Evolutionary conservation across 345 rosid genomes (phyloP), one percentile per base, ranked within the genome.

Genomic region (Brassica juncea): DNA sequence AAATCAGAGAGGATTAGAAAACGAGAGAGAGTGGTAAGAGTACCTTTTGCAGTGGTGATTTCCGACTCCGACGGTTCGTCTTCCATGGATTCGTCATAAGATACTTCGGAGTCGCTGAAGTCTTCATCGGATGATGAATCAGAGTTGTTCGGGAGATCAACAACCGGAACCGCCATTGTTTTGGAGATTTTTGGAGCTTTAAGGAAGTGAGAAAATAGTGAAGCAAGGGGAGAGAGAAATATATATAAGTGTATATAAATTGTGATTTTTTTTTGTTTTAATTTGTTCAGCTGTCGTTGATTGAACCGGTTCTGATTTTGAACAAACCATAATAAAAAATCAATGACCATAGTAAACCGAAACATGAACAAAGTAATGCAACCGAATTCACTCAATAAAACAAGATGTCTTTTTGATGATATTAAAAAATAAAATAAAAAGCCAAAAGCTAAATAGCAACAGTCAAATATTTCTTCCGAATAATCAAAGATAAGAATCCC

Each of bases 91-190:
- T 75, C 78, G 66, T 65, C 72, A 2, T 12, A 19, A 6, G 3
- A 16, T 7, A 8, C 3, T 0, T 75, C 78, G 8, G 28, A 23
- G 5, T 35, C 72, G 72, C 15, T 66, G 57, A 3, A 57, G n/a
- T 75, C 79, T 16, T 76, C 73, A 12, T 75, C 72, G 14, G 79
- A 57, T 55, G 78, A 66, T 66, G 78, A 55, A 15, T 58, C 79
- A 27, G 60, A 23, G 59, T 75, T 57, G 32, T 39, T 25, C 59
- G 58, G 67, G 31, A 16, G 70, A 34, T 67, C 14, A 2, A 68
- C 21, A 2, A 58, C 21, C n/a, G 73, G 79, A 57, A 67, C 47
- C 58, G 79, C 73, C 79, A 75, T 75, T 11, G 28, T 35, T 10
- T 63, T 74, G 2, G 49, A 49, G 70, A 11, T 21, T 55, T 30